These are phyloP conservation scores for Geosmithia flava DNA, from an alignment of 2,329 filamentous ascomycete species.

Conservation along the genomic window DNA sequence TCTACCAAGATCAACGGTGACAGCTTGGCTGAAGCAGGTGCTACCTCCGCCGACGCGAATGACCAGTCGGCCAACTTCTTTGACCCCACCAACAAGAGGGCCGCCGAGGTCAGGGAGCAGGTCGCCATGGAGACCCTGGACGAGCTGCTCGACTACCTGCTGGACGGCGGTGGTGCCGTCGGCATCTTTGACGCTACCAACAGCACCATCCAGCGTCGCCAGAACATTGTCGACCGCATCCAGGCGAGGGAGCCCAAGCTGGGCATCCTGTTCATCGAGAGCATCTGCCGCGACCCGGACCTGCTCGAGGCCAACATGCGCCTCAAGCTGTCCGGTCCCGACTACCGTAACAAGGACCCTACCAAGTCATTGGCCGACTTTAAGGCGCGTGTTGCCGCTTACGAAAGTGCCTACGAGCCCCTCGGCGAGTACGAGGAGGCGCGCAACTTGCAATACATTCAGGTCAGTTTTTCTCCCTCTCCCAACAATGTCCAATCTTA, in stretches of 20 bases:
- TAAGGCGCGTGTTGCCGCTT: constrained; percentile 81
- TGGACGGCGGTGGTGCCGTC: constrained; percentile 71
- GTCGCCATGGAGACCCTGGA: constrained; percentile 87
- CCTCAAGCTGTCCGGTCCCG: constrained; percentile 85
- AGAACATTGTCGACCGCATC: constrained; percentile 74
- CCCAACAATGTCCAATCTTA: background rate
- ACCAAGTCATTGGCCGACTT: constrained; percentile 77
- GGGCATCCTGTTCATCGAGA: constrained; percentile 91
- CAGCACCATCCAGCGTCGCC: constrained; percentile 77
- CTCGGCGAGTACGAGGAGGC: constrained; percentile 85
- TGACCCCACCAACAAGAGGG: constrained; percentile 75
- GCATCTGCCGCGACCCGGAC: constrained; percentile 74
- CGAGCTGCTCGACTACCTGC: constrained; percentile 80
- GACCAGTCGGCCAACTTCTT: constrained; percentile 90
- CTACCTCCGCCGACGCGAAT: constrained; percentile 17
- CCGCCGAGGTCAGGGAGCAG: constrained; percentile 75
- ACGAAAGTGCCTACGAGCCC: constrained; percentile 88
- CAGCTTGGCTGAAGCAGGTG: too few relatives aligned
- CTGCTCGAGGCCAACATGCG: constrained; percentile 95
- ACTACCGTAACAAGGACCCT: constrained; percentile 92
- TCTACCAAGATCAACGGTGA: background rate
- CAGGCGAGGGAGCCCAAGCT: constrained; percentile 73
- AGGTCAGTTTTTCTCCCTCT: constrained; percentile 27
- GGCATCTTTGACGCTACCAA: constrained; percentile 97
- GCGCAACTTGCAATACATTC: constrained; percentile 86